Evolutionary conservation across 2,329 filamentous ascomycete genomes (phyloP), one percentile per base, ranked within the genome.

Genomic region (Alternaria incomplexa): DNA sequence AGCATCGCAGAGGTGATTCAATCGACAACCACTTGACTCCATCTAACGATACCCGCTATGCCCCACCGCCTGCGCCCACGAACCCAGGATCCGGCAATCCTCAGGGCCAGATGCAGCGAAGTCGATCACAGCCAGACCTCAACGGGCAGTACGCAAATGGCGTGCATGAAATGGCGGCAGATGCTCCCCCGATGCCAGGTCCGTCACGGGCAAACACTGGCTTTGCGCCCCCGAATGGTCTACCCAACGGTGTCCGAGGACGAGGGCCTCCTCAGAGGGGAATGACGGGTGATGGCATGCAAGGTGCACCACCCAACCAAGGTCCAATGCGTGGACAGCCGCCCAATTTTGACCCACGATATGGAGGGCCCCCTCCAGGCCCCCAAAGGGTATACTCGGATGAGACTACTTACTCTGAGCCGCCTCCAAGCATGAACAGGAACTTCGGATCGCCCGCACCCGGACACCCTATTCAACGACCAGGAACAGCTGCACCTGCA

Each of bases 91-190:
- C 69, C 26, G 61, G 69, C 12, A 62, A 70, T n/a, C 74, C 73
- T 57, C 73, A 75, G 52, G 75, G 77, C 44, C 75, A 79, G 56
- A 70, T 90, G 54, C 86, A 83, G 62, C 85, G 86, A 63, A 87
- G 88, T 15, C 89, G 89, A 67, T 92, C 90, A 11, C 90, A 92
- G 73, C 89, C 90, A 28, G 87, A 91, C 73, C 80, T 91, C 53
- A 73, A 79, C 56, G 72, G 68, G 1, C 77, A 77, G 47, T 76
- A 79, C 46, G 63, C 66, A 15, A 70, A 73, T 46, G 65, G 58
- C 11, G 85, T 91, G 1, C 93, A 93, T 68, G 92, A 93, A 72
- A 90, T 94, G 85, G 89, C 87, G 2, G 85, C 82, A 25, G 89
- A 92, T 69, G 83, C 84, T 20, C 88, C 87, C 22, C 71, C 73